Evolutionary conservation across 2,329 filamentous ascomycete species (phyloP).

Genomic region (Colletotrichum caudatum): DNA sequence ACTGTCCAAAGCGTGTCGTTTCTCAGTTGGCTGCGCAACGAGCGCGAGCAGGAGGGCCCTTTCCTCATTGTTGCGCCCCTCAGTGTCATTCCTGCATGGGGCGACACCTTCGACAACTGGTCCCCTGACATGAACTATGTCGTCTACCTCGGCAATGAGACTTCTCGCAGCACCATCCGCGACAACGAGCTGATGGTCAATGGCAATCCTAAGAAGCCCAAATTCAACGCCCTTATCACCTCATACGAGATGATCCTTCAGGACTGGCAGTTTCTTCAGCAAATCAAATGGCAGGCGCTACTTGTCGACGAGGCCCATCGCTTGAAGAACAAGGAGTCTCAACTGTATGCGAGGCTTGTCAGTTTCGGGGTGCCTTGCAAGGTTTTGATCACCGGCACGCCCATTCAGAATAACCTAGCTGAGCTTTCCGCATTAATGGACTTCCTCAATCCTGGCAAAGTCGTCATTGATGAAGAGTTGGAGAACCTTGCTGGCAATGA

Average conservation of each 20-base stretch:
- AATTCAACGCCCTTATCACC: slow-evolving; percentile 97
- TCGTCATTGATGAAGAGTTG: slow-evolving; percentile 91
- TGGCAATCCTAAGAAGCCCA: slow-evolving; percentile 87
- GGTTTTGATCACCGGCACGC: slow-evolving; percentile 94
- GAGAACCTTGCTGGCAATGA: slow-evolving; percentile 81
- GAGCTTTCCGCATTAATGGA: slow-evolving; percentile 94
- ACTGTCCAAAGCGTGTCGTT: slow-evolving; percentile 98
- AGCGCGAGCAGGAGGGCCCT: slow-evolving; percentile 89
- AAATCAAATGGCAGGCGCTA: slow-evolving; percentile 97
- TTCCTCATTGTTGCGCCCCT: slow-evolving; percentile 97
- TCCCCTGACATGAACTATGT: slow-evolving; percentile 97
- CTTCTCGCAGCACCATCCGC: slow-evolving; percentile 86
- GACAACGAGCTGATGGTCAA: slow-evolving; percentile 91
- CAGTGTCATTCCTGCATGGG: slow-evolving; percentile 98
- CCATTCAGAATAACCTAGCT: slow-evolving; percentile 95
- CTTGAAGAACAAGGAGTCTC: slow-evolving; percentile 94
- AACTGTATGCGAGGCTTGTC: slow-evolving; percentile 86
- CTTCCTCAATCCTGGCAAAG: slow-evolving; percentile 95
- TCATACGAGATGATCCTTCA: slow-evolving; percentile 96
- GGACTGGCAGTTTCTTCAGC: slow-evolving; percentile 85
- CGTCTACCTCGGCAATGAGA: slow-evolving; percentile 92
- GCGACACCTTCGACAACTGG: slow-evolving; percentile 97
- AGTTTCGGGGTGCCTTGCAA: slow-evolving; percentile 90
- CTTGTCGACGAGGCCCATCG: slow-evolving; percentile 97
- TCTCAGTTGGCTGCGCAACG: slow-evolving; percentile 95